These are phyloP conservation scores for Fusarium verrucosum DNA, from an alignment of 2,329 filamentous ascomycete genomes.

Conservation along the genomic window DNA sequence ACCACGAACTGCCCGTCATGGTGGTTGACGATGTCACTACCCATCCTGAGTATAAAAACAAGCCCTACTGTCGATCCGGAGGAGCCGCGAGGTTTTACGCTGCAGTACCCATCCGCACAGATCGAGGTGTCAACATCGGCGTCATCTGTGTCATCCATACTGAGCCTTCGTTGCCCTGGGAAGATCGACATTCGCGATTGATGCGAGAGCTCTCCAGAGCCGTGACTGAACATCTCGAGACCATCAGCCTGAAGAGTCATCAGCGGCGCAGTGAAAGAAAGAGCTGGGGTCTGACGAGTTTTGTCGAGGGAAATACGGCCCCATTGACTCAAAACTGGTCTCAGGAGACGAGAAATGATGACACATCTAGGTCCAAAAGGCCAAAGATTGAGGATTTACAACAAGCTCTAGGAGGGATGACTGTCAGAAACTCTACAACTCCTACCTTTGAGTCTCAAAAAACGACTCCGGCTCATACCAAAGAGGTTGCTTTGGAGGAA, in stretches of 20 bases:
- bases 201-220: slow-evolving; percentile 45
- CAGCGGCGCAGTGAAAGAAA: slow-evolving; percentile 50
- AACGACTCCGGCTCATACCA: not conserved
- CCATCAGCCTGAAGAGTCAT: slow-evolving; percentile 38
- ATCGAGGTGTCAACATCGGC: slow-evolving; percentile 54
- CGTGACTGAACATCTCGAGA: slow-evolving; percentile 52
- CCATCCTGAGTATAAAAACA: slow-evolving; percentile 45
- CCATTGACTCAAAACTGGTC: not conserved
- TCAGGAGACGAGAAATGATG: not conserved
- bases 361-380: not conserved
- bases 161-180: slow-evolving; percentile 30
- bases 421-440: not conserved
- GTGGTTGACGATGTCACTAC: slow-evolving; percentile 48
- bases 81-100: slow-evolving; percentile 51
- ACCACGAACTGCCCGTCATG: slow-evolving; percentile 44
- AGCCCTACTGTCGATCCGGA: slow-evolving; percentile 38
- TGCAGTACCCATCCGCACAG: slow-evolving; percentile 53
- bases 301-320: slow-evolving; percentile 48
- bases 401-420: not conserved
- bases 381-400: slow-evolving; percentile 12
- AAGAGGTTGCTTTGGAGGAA: not conserved
- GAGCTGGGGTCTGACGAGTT: slow-evolving; percentile 49
- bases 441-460: not conserved
- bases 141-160: slow-evolving; percentile 48
- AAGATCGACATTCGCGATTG: slow-evolving; percentile 38